phyloP scores from a whole-genome alignment of 768 basidiomycete species.

The Amyloporia xantha region DNA sequence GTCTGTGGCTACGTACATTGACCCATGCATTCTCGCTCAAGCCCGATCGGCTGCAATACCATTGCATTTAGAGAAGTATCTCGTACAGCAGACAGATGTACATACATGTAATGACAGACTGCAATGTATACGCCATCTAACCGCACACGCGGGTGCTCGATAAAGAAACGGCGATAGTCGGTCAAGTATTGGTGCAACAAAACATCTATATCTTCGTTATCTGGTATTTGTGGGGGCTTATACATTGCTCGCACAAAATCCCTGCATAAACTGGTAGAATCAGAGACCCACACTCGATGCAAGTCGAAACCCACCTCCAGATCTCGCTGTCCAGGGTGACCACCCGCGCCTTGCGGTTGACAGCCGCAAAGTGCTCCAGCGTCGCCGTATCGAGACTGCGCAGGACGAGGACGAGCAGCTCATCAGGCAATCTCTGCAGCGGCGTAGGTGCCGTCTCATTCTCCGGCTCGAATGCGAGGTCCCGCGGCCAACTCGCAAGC shows the following conservation, averaged over 20 bases:
- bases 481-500: conserved; percentile 40
- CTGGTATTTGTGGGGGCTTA: conserved; percentile 66
- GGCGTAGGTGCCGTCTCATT: conserved; percentile 53
- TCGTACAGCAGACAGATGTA: conserved; percentile 7
- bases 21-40: conserved; percentile 84
- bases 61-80: conserved; percentile 8
- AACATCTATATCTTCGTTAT: conserved; percentile 39
- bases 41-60: conserved; percentile 52
- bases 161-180: conserved; percentile 70
- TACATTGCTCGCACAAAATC: conserved; percentile 60
- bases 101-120: conserved; percentile 82
- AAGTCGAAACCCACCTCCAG: conserved; percentile 68
- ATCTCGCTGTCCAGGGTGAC: conserved; percentile 62
- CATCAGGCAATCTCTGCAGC: conserved; percentile 63
- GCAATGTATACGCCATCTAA: conserved; percentile 89
- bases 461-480: conserved; percentile 59
- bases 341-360: conserved; percentile 69
- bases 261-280: conserved; percentile 29
- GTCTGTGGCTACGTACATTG: conserved; percentile 46
- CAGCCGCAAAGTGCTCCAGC: conserved; percentile 72
- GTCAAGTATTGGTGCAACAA: conserved; percentile 47
- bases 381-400: conserved; percentile 55
- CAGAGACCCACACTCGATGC: neutral
- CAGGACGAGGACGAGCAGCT: conserved; percentile 67
- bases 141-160: conserved; percentile 81